Evolutionary conservation across 140 eudicot species (phyloP), one percentile per base, ranked within the genome.

Genomic region (Flaveria floridana): DNA sequence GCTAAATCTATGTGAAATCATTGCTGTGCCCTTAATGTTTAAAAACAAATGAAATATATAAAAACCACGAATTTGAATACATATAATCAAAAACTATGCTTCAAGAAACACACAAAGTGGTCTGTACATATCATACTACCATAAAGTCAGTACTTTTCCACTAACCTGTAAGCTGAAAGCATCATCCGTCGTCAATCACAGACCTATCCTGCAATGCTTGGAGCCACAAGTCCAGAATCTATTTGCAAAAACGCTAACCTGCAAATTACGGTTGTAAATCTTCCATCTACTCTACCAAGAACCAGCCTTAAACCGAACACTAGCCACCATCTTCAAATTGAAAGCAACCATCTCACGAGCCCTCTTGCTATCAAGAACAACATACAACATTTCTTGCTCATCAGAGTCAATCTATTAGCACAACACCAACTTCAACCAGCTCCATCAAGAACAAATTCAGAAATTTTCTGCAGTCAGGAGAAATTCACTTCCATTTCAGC

Each of bases 271-370:
- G 84, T 94, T 87, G 20, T 20, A 76, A 52, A 86, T 92, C 83
- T 78, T 85, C 70, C 96, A 79, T 77, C 89, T 74, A 6, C 89
- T 84, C 71, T 87, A 71, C 95, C 95, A 88, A 41, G 79, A 75
- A 30, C 86, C 84, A 1, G 89, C 87, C 72, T 71, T 78, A 9
- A 88, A 84, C 78, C 70, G 34, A 68, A 82, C 86, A 68, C 76
- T 58, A 16, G 84, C 87, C 26, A 72, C n/a, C 83, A 86, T 39
- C 80, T 79, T 78, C 78, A 86, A 71, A 69, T 66, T 75, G 71
- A 86, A 88, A 0, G 20, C 15, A 16, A 86, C 87, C 50, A 56
- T 84, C 58, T 87, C 89, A 21, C 74, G 58, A 7, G 46, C 67
- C 70, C 81, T 82, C 21, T 86, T 80, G 7, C 28, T 37, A 20